Evolutionary conservation across 139 green algal species (phyloP).

Genomic region (Tetradesmus lagerheimii): DNA sequence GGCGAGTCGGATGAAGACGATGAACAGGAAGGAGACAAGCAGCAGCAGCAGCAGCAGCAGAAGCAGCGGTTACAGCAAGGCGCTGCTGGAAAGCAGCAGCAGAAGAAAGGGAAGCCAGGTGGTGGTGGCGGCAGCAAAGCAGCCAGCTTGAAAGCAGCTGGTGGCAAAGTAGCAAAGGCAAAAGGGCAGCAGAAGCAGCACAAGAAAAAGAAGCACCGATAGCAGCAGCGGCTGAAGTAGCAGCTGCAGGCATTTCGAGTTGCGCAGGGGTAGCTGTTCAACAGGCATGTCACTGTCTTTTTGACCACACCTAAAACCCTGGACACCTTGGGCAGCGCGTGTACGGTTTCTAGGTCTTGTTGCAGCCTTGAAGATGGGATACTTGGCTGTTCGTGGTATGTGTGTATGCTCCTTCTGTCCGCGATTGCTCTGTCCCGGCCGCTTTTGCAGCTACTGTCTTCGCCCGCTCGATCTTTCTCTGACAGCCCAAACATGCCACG

Average conservation of each 20-base stretch:
- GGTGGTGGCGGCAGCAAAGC: neutral
- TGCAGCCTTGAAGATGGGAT: no score
- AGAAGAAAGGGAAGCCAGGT: neutral
- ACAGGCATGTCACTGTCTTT: neutral
- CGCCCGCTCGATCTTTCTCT: neutral
- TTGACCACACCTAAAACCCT: neutral
- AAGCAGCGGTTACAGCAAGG: neutral
- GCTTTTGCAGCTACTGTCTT: neutral
- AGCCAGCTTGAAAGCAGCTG: neutral
- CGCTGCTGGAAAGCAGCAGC: neutral
- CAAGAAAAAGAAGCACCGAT: slow-evolving; percentile 10
- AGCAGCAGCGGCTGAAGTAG: neutral
- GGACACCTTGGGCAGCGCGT: neutral
- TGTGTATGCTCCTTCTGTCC: no score
- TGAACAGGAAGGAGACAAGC: neutral
- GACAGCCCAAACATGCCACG: neutral
- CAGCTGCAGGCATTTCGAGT: no score
- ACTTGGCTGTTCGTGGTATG: no score
- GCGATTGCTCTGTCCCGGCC: no score
- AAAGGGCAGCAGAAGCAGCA: neutral
- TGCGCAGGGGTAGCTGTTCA: no score
- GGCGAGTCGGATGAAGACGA: neutral
- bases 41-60: neutral
- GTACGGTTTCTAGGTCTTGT: no score
- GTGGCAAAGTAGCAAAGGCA: slow-evolving; percentile 1